Percentiles rank a stretch among this genome's conserved stretches.
Evolutionary conservation across 805 yeast species (phyloP).

Genomic region (Candida sanyiensis): DNA sequence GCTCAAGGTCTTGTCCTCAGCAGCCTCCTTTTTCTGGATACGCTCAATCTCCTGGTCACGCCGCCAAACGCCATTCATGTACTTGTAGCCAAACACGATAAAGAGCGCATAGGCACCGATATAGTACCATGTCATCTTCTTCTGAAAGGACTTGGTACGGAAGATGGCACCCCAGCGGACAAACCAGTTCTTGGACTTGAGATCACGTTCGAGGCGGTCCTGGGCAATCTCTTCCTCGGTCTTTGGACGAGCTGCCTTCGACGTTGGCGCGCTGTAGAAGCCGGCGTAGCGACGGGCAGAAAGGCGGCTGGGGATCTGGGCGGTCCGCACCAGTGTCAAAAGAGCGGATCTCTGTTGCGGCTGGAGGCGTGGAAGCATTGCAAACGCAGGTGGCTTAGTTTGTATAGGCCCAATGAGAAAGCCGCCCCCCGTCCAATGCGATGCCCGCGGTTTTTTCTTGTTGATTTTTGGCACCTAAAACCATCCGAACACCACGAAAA

Average conservation of each 20-base stretch:
- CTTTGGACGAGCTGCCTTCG: conserved; percentile 19
- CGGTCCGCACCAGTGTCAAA: too few species aligned
- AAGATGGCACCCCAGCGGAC: conserved; percentile 49
- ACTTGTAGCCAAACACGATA: conserved; percentile 52
- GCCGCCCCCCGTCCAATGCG: too few species aligned
- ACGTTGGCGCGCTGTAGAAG: conserved; percentile 21
- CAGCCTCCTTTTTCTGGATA: conserved; percentile 34
- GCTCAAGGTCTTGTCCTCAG: conserved; percentile 27
- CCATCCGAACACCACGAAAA: too few species aligned
- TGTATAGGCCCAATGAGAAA: too few species aligned
- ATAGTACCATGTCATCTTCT: conserved; percentile 57
- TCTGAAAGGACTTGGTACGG: conserved; percentile 52
- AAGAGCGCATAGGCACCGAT: conserved; percentile 54
- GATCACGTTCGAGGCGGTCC: conserved; percentile 29
- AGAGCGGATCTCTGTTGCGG: too few species aligned
- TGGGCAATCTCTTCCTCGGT: conserved; percentile 30
- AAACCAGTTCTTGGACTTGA: conserved; percentile 32
- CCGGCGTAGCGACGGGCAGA: too few species aligned
- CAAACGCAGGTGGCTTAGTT: too few species aligned
- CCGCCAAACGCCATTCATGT: conserved; percentile 59
- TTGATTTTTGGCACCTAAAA: too few species aligned
- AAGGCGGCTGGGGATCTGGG: too few species aligned
- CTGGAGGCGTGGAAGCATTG: too few species aligned
- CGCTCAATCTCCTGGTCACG: conserved; percentile 56
- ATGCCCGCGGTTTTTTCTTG: too few species aligned